Conservation (phyloP, 257 asterid genomes). For the Solanum gandarillasii region DNA sequence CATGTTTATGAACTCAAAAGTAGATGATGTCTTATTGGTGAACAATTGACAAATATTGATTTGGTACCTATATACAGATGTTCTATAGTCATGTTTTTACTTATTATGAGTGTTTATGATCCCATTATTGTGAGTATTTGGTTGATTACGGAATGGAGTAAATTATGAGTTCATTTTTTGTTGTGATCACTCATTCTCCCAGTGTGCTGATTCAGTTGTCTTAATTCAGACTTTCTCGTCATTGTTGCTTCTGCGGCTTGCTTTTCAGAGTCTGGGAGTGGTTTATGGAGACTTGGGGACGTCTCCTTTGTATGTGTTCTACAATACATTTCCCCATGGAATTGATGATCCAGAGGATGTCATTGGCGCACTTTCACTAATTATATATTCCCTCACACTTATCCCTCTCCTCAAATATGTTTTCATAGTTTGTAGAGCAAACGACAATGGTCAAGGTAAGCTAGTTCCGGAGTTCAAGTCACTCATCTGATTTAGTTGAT, state of each 20-base stretch:
- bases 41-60: not conserved
- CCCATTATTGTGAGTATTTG: not conserved
- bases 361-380: slow-evolving; percentile 88
- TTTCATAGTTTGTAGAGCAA: slow-evolving; percentile 94
- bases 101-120: not conserved
- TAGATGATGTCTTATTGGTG: not conserved
- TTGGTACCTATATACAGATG: not conserved
- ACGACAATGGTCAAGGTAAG: slow-evolving; percentile 94
- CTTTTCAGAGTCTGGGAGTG: slow-evolving; percentile 96
- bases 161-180: not conserved
- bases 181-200: not conserved
- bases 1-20: not conserved
- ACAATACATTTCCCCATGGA: slow-evolving; percentile 84
- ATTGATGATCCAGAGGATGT: slow-evolving; percentile 72
- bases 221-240: slow-evolving; percentile 68
- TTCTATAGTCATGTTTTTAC: not conserved
- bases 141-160: not conserved
- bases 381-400: slow-evolving; percentile 90
- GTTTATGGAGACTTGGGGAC: slow-evolving; percentile 99
- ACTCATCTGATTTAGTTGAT: not conserved
- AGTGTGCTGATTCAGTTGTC: not conserved
- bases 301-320: slow-evolving; percentile 92
- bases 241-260: slow-evolving; percentile 76
- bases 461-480: not conserved
- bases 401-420: slow-evolving; percentile 96